Percentiles rank a stretch among this genome's conserved stretches.
These are phyloP conservation scores for Solanum microdontum DNA, from an alignment of 257 asterid genomes.

Conservation along the genomic window DNA sequence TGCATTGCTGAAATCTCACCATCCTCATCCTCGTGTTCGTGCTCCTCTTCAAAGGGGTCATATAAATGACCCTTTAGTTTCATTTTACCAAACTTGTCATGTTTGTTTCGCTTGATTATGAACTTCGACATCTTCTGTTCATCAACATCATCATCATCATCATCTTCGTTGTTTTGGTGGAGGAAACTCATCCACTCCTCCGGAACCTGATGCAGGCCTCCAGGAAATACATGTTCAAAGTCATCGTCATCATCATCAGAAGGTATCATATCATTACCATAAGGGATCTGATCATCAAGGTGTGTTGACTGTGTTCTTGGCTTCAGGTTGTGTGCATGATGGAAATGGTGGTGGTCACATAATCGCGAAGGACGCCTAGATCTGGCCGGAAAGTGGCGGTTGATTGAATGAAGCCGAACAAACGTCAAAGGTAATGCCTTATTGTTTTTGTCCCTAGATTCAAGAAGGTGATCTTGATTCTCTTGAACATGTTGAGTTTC, in stretches of 20 bases:
- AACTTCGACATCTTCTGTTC: slow-evolving; percentile 9
- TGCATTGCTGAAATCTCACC: not conserved
- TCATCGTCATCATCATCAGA: slow-evolving; percentile 29
- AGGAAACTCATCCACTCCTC: slow-evolving; percentile 24
- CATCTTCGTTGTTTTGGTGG: slow-evolving; percentile 10
- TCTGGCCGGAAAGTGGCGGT: slow-evolving; percentile 27
- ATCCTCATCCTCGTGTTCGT: not conserved
- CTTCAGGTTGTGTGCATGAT: slow-evolving; percentile 9
- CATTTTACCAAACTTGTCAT: slow-evolving; percentile 1
- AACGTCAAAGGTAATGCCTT: slow-evolving; percentile 15
- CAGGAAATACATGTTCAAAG: slow-evolving; percentile 11
- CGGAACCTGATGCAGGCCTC: slow-evolving; percentile 8
- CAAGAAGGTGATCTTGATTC: not conserved
- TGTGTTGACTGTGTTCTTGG: slow-evolving; percentile 9
- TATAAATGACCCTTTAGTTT: slow-evolving; percentile 15
- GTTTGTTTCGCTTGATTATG: slow-evolving; percentile 1
- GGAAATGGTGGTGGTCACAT: slow-evolving; percentile 28
- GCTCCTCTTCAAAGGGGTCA: not conserved
- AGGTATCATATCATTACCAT: slow-evolving; percentile 30
- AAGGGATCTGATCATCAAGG: slow-evolving; percentile 14
- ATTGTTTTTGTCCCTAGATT: not conserved
- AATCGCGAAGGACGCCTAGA: slow-evolving; percentile 1
- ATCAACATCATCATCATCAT: slow-evolving; percentile 10
- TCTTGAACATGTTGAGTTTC: not conserved
- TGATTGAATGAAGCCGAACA: slow-evolving; percentile 25